Conservation (phyloP, 768 basidiomycete genomes). For the Lactarius sp. region DNA sequence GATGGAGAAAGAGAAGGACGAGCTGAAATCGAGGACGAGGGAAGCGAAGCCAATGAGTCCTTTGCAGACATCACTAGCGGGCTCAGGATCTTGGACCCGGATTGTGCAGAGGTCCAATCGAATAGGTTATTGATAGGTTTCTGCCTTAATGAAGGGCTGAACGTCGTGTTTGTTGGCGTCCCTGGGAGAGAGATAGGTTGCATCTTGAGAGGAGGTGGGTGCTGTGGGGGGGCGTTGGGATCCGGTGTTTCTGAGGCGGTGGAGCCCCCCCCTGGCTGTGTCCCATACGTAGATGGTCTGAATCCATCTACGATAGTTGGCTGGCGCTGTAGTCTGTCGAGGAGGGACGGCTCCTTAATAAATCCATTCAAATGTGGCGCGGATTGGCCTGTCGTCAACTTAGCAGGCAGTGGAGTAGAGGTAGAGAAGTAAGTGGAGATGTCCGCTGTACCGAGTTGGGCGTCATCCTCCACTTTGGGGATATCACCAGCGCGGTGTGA, state of each 20-base stretch:
- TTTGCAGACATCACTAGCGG: conserved; percentile 22
- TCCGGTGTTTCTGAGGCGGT: not conserved
- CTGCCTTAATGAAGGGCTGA: conserved; percentile 25
- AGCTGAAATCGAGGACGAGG: conserved; percentile 18
- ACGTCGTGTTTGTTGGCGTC: conserved; percentile 32
- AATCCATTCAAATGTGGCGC: conserved; percentile 9
- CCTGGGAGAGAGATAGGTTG: conserved; percentile 32
- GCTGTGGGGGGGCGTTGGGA: conserved; percentile 18
- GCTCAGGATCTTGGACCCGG: too few relatives aligned
- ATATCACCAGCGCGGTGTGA: too few relatives aligned
- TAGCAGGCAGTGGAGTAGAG: not conserved
- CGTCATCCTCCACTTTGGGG: too few relatives aligned
- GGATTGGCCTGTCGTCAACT: conserved; percentile 13
- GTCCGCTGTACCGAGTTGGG: too few relatives aligned
- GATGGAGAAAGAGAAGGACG: conserved; percentile 14
- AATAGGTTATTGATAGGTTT: conserved; percentile 28
- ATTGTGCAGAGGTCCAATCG: conserved; percentile 28
- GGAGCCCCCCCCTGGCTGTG: not conserved
- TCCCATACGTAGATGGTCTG: not conserved
- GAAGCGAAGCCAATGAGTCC: conserved; percentile 19
- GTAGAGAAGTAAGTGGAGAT: too few relatives aligned
- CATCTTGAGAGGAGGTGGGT: too few relatives aligned
- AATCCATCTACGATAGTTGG: conserved; percentile 15
- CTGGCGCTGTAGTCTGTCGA: conserved; percentile 8
- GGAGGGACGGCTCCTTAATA: not conserved